These are phyloP conservation scores for Colletotrichum sp. DNA, from an alignment of 2,329 filamentous ascomycete species.

Conservation along the genomic window DNA sequence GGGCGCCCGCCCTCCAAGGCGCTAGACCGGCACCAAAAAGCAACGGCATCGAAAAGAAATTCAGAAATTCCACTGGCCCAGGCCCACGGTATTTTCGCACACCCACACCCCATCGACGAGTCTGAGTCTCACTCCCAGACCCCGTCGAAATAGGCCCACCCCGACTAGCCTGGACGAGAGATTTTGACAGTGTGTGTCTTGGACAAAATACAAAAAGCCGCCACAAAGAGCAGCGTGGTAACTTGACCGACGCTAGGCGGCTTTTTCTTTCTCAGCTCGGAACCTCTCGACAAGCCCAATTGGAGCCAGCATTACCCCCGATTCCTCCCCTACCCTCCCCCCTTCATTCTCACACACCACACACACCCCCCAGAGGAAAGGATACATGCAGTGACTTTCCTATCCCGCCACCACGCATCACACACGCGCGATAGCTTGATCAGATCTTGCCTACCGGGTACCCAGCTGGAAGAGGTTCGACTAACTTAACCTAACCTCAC, in stretches of 20 bases:
- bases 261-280: conserved; percentile 17
- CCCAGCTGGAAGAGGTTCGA: conserved; percentile 18
- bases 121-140: conserved; percentile 10
- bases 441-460: conserved; percentile 22
- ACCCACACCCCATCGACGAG: conserved; percentile 8
- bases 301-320: conserved; percentile 3
- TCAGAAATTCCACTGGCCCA: conserved; percentile 17
- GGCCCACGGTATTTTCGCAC: conserved; percentile 10
- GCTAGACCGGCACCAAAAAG: conserved; percentile 19
- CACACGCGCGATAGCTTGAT: conserved; percentile 25
- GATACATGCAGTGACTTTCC: conserved; percentile 22
- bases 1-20: conserved; percentile 7
- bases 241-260: conserved; percentile 23
- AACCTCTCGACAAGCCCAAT: conserved; percentile 3
- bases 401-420: conserved; percentile 22
- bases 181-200: conserved; percentile 20
- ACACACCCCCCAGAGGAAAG: background rate
- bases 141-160: conserved; percentile 8
- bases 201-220: conserved; percentile 13
- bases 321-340: background rate
- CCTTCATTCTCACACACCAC: background rate
- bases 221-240: conserved; percentile 22
- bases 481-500: conserved; percentile 15
- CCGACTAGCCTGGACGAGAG: background rate
- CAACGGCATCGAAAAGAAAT: conserved; percentile 20